These are phyloP conservation scores for Dactylellina cionopaga DNA, from an alignment of 2,329 filamentous ascomycete genomes.

Conservation along the genomic window DNA sequence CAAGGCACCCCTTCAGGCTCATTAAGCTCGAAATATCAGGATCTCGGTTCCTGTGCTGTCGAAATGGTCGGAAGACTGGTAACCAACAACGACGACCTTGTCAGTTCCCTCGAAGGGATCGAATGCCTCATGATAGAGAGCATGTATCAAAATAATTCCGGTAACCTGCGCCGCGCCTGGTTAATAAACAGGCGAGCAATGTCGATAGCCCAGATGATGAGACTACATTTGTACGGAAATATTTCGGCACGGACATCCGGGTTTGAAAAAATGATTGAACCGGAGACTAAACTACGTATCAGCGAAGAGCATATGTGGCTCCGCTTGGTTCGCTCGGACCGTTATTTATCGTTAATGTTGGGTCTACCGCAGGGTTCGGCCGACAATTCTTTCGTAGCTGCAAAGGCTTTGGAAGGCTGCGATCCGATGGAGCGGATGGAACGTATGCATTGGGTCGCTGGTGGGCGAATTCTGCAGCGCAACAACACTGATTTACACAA, in stretches of 20 bases:
- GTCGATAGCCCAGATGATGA: constrained; percentile 64
- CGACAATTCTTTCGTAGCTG: constrained; percentile 61
- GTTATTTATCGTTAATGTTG: constrained; percentile 65
- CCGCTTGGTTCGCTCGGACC: constrained; percentile 63
- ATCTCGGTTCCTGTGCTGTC: constrained; percentile 56
- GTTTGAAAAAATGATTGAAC: constrained; percentile 57
- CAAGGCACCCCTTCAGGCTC: constrained; percentile 63
- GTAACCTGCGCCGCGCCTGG: constrained; percentile 66
- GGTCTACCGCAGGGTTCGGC: constrained; percentile 63
- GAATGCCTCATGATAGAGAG: constrained; percentile 66
- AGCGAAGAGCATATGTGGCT: constrained; percentile 63
- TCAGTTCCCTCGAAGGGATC: constrained; percentile 65
- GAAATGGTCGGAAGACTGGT: constrained; percentile 60
- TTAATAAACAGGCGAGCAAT: constrained; percentile 64
- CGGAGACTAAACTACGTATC: constrained; percentile 58
- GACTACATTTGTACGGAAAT: constrained; percentile 63
- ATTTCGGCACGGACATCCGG: constrained; percentile 62
- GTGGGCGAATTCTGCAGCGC: constrained; percentile 64
- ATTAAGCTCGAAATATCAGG: constrained; percentile 49
- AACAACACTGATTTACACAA: constrained; percentile 61
- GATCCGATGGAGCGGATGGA: constrained; percentile 63
- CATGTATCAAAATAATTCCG: constrained; percentile 64
- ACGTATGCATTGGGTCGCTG: constrained; percentile 62
- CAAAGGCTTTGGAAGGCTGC: constrained; percentile 58
- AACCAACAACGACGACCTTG: constrained; percentile 64